These are phyloP conservation scores for Zangia roseola DNA, from an alignment of 768 basidiomycete genomes.

Conservation along the genomic window DNA sequence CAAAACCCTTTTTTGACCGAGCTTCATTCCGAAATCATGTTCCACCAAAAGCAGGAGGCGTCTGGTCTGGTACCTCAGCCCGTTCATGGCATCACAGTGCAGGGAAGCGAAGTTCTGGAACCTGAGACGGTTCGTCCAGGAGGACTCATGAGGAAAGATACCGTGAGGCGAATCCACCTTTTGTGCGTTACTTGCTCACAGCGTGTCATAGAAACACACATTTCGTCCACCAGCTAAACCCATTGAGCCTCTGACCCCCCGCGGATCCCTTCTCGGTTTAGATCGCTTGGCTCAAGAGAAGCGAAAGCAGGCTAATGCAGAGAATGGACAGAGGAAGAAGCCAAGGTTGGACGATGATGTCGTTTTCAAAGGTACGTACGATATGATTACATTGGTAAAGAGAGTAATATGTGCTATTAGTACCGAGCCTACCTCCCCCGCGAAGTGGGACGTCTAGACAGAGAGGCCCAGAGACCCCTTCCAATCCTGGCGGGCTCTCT, in stretches of 20 bases:
- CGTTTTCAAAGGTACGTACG: conserved; percentile 77
- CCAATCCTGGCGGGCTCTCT: conserved; percentile 87
- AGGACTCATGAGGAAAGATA: conserved; percentile 70
- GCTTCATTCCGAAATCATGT: conserved; percentile 75
- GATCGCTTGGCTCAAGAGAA: conserved; percentile 90
- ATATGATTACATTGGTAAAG: neutral
- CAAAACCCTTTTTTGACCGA: conserved; percentile 74
- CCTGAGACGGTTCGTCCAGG: conserved; percentile 77
- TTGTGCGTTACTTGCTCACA: conserved; percentile 3
- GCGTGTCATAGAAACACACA: conserved; percentile 59
- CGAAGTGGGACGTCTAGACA: conserved; percentile 61
- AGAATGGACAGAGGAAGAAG: conserved; percentile 59
- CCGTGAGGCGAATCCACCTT: conserved; percentile 38
- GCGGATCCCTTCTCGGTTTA: conserved; percentile 79
- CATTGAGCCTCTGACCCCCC: conserved; percentile 73
- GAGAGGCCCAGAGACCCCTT: conserved; percentile 88
- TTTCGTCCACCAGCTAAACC: conserved; percentile 77
- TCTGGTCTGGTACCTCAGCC: conserved; percentile 49
- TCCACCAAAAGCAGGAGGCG: conserved; percentile 65
- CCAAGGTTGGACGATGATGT: conserved; percentile 60
- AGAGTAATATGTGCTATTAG: conserved; percentile 38
- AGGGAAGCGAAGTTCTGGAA: conserved; percentile 80
- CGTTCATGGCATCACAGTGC: conserved; percentile 73
- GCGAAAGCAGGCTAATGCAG: conserved; percentile 51
- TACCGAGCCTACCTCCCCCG: conserved; percentile 70